Base-by-base conservation (phyloP, 805 yeast species). In the Metschnikowia anglica region DNA sequence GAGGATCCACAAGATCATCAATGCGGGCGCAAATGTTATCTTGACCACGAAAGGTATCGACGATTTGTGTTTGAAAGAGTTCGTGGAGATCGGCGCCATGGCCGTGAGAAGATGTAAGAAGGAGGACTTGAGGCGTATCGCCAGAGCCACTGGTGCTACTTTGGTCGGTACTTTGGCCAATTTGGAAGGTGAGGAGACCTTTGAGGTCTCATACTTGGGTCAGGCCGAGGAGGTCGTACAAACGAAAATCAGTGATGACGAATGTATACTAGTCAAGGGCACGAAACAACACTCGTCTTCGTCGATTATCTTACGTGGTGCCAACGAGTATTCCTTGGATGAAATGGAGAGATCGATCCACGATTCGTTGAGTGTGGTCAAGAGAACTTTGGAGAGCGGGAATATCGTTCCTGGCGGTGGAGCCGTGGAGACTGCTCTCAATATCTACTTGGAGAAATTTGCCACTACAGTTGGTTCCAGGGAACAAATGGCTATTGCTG, bases 331-430 rank as follows among this genome's bases (percentile, higher is more conserved):
- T 65, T 83, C 95, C 30, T 76, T 93, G 53, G 99, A 93, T 68
- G 99, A 93, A 72, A 91, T 95, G 98, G 97, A 93, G 70, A 81
- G 99, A 67, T 89, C 98, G 0, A 66, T 95, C 48, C 97, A 88
- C 60, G 99, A 93, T 63, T 87, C 98, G 2, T 74, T 93, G 51
- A 82, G 88, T 34, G 99, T 93, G 27, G 96, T 93, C 27, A 93
- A 93, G 72, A 82, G 99, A 62, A 89, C 98, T 10, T 76, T 95
- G 53, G 99, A 93, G 67, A 81, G 91, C 58, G 98, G 97, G 16
- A 70, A 78, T 53, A 90, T 95, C 44, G 99, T 93, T 5, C 98
- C 99, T 32, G 99, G 99, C 48, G 99, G 99, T 52, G 99, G 99
- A 48, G 95, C 96, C n/a, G 99, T 93, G 26, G 99, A 93, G 70